A percentile compares a stretch with the other conserved stretches of the same genome.
Conservation (phyloP, 148 eudicot species). For the Cornus kousa region DNA sequence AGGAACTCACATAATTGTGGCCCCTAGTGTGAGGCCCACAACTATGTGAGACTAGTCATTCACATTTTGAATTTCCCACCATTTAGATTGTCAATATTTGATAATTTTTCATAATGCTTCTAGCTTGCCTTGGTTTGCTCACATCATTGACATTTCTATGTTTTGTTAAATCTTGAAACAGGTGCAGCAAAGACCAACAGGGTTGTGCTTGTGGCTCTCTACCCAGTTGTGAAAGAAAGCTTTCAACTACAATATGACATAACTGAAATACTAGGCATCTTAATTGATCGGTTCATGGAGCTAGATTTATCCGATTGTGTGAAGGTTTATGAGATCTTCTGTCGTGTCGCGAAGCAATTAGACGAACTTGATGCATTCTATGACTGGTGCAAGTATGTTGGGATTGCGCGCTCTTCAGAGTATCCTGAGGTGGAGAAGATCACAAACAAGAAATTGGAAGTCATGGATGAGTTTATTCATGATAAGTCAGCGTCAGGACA, state of each 20-base stretch:
- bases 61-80: too few relatives aligned
- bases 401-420: slow-evolving; percentile 60
- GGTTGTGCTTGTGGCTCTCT: slow-evolving; percentile 60
- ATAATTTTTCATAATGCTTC: too few relatives aligned
- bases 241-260: slow-evolving; percentile 59
- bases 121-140: not conserved
- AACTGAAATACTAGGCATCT: slow-evolving; percentile 48
- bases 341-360: slow-evolving; percentile 63
- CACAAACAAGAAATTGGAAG: slow-evolving; percentile 58
- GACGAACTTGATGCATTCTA: slow-evolving; percentile 73
- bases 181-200: slow-evolving; percentile 64
- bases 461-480: slow-evolving; percentile 72
- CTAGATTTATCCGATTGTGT: slow-evolving; percentile 52
- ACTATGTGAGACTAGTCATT: too few relatives aligned
- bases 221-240: slow-evolving; percentile 64
- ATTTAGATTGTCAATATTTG: too few relatives aligned
- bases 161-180: slow-evolving; percentile 18
- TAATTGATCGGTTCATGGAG: slow-evolving; percentile 64
- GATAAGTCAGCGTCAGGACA: slow-evolving; percentile 37
- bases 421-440: slow-evolving; percentile 72
- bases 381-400: slow-evolving; percentile 55
- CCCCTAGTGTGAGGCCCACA: too few relatives aligned
- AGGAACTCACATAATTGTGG: too few relatives aligned
- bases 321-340: slow-evolving; percentile 51
- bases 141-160: not conserved